Base-by-base conservation (phyloP, 805 yeast genomes). In the Myxozyma monticola region DNA sequence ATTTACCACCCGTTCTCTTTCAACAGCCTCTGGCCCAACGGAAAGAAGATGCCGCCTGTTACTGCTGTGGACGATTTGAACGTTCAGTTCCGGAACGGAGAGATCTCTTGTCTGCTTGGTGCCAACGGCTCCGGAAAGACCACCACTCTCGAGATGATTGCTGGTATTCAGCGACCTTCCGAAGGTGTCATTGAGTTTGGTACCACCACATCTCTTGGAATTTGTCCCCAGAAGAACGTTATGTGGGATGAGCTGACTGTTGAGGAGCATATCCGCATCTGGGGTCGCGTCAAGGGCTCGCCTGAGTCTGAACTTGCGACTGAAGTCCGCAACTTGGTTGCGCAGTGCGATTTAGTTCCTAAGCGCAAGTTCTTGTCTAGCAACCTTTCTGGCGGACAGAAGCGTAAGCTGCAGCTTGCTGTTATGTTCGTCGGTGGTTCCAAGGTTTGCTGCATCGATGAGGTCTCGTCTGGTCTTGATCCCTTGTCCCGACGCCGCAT, bases 91-190 rank as follows among this genome's bases (percentile, higher is more conserved):
- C 54, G 56, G 15, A 43, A 49, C 24, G 71, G 71, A 17, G 68
- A 67, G 48, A 65, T 68, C 22, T 59, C 65, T 8, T 64, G 69
- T 45, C 48, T 68, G 31, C 59, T 68, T 2, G 71, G 71, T 41
- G 67, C 71, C 10, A 68, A 68, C 55, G 71, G 71, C 4, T 66
- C 70, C 4, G 71, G 71, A n/a, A 68, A 68, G 51, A 68, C 71
- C 5, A 68, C 71, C 3, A 68, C 71, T 20, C 57, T 68, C 30
- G 71, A 67, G 36, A 67, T 68, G 65, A 61, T 68, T 34, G 59
- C 71, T 21, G 71, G 70, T 15, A 60, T 66, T 20, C 70, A 65
- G 37, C 38, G 42, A 3, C 60, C 67, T 2, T 52, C 63, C 14
- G 54, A 60, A 7, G 69, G 69, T 1, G 7, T 47, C 4, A 62